Evolutionary conservation across 2,329 filamentous ascomycete genomes (phyloP).

Genomic region (Penicillium oxalicum): DNA sequence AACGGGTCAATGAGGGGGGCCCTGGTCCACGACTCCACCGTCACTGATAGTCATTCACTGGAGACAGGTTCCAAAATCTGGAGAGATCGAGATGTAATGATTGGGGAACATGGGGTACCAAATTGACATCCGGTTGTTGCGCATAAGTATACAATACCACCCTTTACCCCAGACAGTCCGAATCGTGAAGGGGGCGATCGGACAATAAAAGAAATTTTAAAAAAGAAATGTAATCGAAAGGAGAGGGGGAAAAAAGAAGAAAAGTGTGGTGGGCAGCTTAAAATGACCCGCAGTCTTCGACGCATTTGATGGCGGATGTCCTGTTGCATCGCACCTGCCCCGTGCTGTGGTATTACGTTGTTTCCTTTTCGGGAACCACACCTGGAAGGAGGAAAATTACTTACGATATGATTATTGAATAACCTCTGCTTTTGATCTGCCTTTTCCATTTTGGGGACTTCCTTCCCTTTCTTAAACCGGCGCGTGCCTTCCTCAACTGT

Average conservation of each 20-base stretch:
- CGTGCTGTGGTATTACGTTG: conserved; percentile 2
- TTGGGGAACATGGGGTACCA: too few species aligned
- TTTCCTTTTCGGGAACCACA: conserved; percentile 13
- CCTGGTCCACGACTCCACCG: too few species aligned
- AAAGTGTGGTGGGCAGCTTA: too few species aligned
- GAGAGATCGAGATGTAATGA: too few species aligned
- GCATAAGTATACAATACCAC: too few species aligned
- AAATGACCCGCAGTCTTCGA: conserved; percentile 1
- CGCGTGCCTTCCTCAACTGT: conserved; percentile 3
- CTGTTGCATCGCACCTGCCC: conserved; percentile 15
- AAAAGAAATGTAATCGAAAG: not conserved
- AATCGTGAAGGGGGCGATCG: not conserved
- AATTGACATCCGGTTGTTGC: too few species aligned
- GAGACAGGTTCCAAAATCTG: too few species aligned
- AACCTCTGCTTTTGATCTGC: not conserved
- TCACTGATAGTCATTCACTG: too few species aligned
- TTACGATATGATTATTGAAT: not conserved
- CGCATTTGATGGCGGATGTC: conserved; percentile 1
- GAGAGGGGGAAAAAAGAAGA: not conserved
- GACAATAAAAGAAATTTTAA: too few species aligned
- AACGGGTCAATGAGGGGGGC: not conserved
- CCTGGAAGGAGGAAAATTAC: not conserved
- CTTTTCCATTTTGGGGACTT: conserved; percentile 1
- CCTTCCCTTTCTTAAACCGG: not conserved
- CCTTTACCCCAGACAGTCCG: not conserved